A percentile compares a stretch with the other conserved stretches of the same genome.
phyloP scores from a whole-genome alignment of 2,329 filamentous ascomycete species.

The Aureobasidium melanogenum region DNA sequence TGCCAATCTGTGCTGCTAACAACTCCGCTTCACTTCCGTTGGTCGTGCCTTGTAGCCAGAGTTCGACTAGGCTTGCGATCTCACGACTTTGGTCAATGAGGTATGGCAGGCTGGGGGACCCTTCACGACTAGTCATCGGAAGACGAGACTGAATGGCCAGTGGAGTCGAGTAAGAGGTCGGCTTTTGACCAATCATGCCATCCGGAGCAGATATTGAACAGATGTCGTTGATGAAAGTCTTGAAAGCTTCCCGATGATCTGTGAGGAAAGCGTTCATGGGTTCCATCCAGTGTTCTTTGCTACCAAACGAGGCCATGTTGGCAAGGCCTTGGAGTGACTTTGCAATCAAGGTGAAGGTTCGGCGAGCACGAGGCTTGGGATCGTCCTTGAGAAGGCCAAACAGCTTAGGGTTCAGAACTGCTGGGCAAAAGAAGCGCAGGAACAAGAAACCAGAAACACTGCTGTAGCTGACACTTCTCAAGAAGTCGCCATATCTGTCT shows the following conservation, averaged over 20 bases:
- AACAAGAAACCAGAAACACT: conserved; percentile 94
- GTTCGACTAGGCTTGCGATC: conserved; percentile 71
- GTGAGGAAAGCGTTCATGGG: conserved; percentile 88
- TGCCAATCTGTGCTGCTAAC: conserved; percentile 8
- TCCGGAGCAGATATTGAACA: conserved; percentile 53
- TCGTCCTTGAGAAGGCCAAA: conserved; percentile 84
- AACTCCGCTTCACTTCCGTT: conserved; percentile 8
- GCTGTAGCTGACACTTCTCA: conserved; percentile 82
- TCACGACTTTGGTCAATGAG: conserved; percentile 82
- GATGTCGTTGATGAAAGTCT: conserved; percentile 76
- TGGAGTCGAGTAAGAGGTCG: conserved; percentile 85
- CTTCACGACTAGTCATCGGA: conserved; percentile 72
- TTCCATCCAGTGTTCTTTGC: conserved; percentile 98
- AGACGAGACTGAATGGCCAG: conserved; percentile 80
- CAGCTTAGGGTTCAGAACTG: conserved; percentile 90
- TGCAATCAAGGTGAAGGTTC: conserved; percentile 83
- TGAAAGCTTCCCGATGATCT: conserved; percentile 68
- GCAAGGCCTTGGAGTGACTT: conserved; percentile 87
- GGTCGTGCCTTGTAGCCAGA: conserved; percentile 57
- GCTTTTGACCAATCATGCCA: conserved; percentile 32
- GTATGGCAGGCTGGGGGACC: conserved; percentile 87
- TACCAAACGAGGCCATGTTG: conserved; percentile 84
- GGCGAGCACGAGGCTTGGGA: conserved; percentile 70
- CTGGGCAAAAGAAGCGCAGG: conserved; percentile 88
- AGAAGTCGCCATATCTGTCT: conserved; percentile 86